phyloP scores from a whole-genome alignment of 2,329 filamentous ascomycete genomes.

The Davidsoniella virescens region DNA sequence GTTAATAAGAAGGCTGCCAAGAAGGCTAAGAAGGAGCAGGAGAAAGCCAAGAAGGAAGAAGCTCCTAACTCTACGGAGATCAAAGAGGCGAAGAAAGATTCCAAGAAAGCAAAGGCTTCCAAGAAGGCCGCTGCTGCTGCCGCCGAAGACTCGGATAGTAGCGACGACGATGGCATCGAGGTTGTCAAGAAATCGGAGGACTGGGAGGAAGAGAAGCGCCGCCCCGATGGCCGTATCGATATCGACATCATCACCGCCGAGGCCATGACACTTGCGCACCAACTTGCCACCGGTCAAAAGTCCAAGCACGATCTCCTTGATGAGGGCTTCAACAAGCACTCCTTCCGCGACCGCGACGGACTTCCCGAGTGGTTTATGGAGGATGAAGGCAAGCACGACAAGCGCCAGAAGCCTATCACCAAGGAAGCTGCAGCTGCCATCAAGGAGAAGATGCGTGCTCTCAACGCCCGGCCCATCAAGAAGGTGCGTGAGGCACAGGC shows the following conservation, averaged over 20 bases:
- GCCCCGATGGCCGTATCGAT: slow-evolving; percentile 51
- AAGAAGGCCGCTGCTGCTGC: slow-evolving; percentile 4
- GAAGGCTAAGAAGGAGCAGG: slow-evolving; percentile 21
- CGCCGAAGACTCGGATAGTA: slow-evolving; percentile 13
- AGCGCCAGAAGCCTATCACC: slow-evolving; percentile 71
- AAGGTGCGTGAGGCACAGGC: slow-evolving; percentile 95
- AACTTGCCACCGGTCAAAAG: slow-evolving; percentile 74
- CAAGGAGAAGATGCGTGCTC: slow-evolving; percentile 80
- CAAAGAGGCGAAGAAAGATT: slow-evolving; percentile 13
- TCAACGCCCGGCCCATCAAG: slow-evolving; percentile 95
- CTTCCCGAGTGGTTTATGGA: slow-evolving; percentile 97
- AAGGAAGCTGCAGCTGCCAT: slow-evolving; percentile 82
- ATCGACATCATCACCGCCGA: slow-evolving; percentile 99
- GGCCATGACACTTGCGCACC: slow-evolving; percentile 92
- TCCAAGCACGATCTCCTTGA: slow-evolving; percentile 67
- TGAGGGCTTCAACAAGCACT: slow-evolving; percentile 83
- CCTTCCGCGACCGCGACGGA: slow-evolving; percentile 79
- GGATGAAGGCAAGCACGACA: slow-evolving; percentile 74
- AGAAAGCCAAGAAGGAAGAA: slow-evolving; percentile 8
- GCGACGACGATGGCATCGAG: slow-evolving; percentile 37
- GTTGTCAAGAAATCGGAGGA: slow-evolving; percentile 39
- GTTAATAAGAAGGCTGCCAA: slow-evolving; percentile 17
- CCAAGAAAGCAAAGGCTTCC: slow-evolving; percentile 1
- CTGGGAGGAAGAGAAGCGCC: slow-evolving; percentile 52
- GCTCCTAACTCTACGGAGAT: slow-evolving; percentile 13